Evolutionary conservation across 2,329 filamentous ascomycete species (phyloP), one percentile per base, ranked within the genome.

Genomic region (Chrysosporium keratinophilum): DNA sequence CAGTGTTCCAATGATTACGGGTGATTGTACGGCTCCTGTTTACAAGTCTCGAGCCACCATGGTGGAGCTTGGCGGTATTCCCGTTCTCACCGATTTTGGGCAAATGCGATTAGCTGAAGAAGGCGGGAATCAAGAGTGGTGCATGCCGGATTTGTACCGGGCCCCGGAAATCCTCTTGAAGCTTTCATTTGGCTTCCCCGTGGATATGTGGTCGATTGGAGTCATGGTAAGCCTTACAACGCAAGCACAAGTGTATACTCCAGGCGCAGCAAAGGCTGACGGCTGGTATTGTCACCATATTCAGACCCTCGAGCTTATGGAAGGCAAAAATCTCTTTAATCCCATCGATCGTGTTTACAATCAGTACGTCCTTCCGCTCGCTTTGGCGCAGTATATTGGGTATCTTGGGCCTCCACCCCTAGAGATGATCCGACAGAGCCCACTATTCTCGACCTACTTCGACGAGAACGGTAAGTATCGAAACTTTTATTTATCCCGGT

Each of bases 351-450:
- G 19, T 19, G 56, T 50, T 23, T 14, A 63, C 47, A 34, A 56
- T 9, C 60, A 65, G 52, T 66, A 65, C 53, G 61, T 61, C 10
- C 55, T 63, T 39, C 62, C 60, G 12, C 40, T 64, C 31, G 64
- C 62, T 44, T 48, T 65, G 42, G 58, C 60, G 1, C 61, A 66
- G 47, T 66, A 65, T 49, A 64, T 66, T 31, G 61, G 58, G 6
- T 63, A 61, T 56, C 61, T 62, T 42, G 61, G 62, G 6, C 60
- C 52, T 43, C 62, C 61, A 14, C 59, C 60, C 23, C 56, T 61
- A 19, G 50, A 62, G 14, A 62, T 65, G 19, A 54, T 63, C 35
- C 35, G 50, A 49, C 42, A 61, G 17, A 62, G 59, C 23, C 59
- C 61, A 15, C 54, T 52, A 19, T 54, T 62, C 39, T 54, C 35